Evolutionary conservation across 768 basidiomycete species (phyloP).

Genomic region (Hericium alpestre): DNA sequence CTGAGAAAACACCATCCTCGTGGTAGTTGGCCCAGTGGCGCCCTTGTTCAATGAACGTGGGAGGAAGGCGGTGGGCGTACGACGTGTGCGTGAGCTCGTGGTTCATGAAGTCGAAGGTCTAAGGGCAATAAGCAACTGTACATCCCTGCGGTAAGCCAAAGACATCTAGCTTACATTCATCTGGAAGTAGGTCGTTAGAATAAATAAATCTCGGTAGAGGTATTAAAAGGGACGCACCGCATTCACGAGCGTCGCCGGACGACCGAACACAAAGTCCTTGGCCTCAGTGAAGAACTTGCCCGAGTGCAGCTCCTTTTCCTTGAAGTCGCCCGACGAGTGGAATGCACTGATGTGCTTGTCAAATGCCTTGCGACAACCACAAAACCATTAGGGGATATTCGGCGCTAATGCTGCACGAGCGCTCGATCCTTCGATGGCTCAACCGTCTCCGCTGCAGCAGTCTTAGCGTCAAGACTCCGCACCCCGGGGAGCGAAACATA

Average conservation of each 20-base stretch:
- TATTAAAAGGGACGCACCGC: slow-evolving; percentile 35
- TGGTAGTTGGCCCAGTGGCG: slow-evolving; percentile 71
- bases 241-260: slow-evolving; percentile 57
- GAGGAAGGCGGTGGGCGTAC: slow-evolving; percentile 70
- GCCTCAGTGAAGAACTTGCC: slow-evolving; percentile 54
- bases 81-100: slow-evolving; percentile 67
- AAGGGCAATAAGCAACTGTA: slow-evolving; percentile 2
- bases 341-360: slow-evolving; percentile 51
- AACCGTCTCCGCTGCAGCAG: slow-evolving; percentile 62
- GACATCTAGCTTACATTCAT: slow-evolving; percentile 52
- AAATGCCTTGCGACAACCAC: slow-evolving; percentile 36
- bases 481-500: slow-evolving; percentile 3
- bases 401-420: background rate
- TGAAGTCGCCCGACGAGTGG: slow-evolving; percentile 57
- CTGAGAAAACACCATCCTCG: slow-evolving; percentile 66
- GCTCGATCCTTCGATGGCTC: slow-evolving; percentile 69
- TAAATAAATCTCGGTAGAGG: background rate
- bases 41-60: slow-evolving; percentile 65
- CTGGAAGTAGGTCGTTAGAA: slow-evolving; percentile 26
- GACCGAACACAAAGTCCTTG: slow-evolving; percentile 64
- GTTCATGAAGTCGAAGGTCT: slow-evolving; percentile 74
- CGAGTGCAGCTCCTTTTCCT: slow-evolving; percentile 44
- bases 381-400: background rate
- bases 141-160: background rate
- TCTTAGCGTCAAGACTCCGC: background rate